phyloP scores from a whole-genome alignment of 2,329 filamentous ascomycete genomes.

The Penicillium verrucosum region DNA sequence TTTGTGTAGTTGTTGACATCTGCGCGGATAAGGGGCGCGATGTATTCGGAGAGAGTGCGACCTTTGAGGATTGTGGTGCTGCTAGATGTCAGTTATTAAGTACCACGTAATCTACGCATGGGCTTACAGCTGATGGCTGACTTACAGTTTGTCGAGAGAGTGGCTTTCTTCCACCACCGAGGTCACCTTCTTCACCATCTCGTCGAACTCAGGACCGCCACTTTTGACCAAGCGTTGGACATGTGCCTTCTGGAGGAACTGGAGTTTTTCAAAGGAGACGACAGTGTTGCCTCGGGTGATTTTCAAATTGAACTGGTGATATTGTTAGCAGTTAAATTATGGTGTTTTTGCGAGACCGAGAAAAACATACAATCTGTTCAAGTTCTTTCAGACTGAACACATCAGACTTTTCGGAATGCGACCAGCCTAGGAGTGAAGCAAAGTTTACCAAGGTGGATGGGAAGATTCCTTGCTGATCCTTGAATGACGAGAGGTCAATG shows the following conservation, averaged over 20 bases:
- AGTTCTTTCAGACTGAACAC: slow-evolving; percentile 69
- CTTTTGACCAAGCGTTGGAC: slow-evolving; percentile 48
- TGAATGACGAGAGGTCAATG: slow-evolving; percentile 58
- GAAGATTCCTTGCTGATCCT: slow-evolving; percentile 57
- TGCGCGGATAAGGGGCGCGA: slow-evolving; percentile 50
- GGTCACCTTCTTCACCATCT: slow-evolving; percentile 40
- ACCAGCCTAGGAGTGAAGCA: slow-evolving; percentile 81
- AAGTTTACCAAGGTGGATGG: slow-evolving; percentile 73
- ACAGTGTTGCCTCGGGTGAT: slow-evolving; percentile 90
- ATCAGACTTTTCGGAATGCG: slow-evolving; percentile 64
- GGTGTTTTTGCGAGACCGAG: background rate
- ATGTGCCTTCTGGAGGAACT: slow-evolving; percentile 73
- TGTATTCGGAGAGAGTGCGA: slow-evolving; percentile 46
- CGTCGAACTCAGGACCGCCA: slow-evolving; percentile 43
- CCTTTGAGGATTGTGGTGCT: slow-evolving; percentile 30
- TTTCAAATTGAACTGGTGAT: slow-evolving; percentile 68
- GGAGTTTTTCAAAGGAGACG: slow-evolving; percentile 75
- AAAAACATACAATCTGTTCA: slow-evolving; percentile 58
- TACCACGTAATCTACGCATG: background rate
- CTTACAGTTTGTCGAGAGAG: slow-evolving; percentile 31
- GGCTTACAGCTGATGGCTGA: background rate
- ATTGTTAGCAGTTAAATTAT: slow-evolving; percentile 22
- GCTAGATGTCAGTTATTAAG: background rate
- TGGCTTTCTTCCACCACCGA: slow-evolving; percentile 25
- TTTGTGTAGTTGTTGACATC: slow-evolving; percentile 59